Percentiles rank a stretch among this genome's conserved stretches.
phyloP scores from a whole-genome alignment of 768 basidiomycete species.

The Grammothele lineata region DNA sequence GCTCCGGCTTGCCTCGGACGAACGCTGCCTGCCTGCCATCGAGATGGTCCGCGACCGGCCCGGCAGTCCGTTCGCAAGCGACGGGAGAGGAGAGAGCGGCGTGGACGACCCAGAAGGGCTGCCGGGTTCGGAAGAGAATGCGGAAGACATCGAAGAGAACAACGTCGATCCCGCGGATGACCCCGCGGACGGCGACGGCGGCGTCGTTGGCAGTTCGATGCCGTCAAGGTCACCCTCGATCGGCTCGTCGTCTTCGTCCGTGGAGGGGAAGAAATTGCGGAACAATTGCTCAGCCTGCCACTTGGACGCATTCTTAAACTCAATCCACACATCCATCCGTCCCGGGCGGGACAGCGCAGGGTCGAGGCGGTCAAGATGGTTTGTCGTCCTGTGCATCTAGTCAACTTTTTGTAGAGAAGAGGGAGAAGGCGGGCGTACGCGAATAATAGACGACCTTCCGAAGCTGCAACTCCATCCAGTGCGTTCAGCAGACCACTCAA shows the following conservation, averaged over 20 bases:
- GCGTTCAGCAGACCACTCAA: constrained; percentile 82
- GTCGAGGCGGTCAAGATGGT: constrained; percentile 87
- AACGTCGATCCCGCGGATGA: constrained; percentile 45
- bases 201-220: constrained; percentile 38
- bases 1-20: background rate
- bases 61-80: constrained; percentile 10
- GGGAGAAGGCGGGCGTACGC: constrained; percentile 52
- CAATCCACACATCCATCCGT: constrained; percentile 89
- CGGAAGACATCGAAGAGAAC: constrained; percentile 44
- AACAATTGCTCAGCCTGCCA: constrained; percentile 85
- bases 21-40: background rate
- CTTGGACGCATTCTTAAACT: constrained; percentile 83
- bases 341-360: constrained; percentile 90
- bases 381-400: constrained; percentile 59
- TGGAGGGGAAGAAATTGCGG: constrained; percentile 86
- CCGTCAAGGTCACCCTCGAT: constrained; percentile 42
- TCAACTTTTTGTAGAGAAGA: background rate
- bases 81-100: constrained; percentile 22
- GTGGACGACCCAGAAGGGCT: constrained; percentile 31
- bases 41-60: constrained; percentile 9
- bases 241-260: constrained; percentile 43
- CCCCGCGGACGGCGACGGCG: constrained; percentile 30
- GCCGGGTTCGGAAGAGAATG: constrained; percentile 37
- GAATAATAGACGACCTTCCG: constrained; percentile 84
- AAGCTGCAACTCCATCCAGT: constrained; percentile 81